Evolutionary conservation across 495 filamentous ascomycete species (phyloP), one percentile per base, ranked within the genome.

Genomic region (Hamigera avellanea): DNA sequence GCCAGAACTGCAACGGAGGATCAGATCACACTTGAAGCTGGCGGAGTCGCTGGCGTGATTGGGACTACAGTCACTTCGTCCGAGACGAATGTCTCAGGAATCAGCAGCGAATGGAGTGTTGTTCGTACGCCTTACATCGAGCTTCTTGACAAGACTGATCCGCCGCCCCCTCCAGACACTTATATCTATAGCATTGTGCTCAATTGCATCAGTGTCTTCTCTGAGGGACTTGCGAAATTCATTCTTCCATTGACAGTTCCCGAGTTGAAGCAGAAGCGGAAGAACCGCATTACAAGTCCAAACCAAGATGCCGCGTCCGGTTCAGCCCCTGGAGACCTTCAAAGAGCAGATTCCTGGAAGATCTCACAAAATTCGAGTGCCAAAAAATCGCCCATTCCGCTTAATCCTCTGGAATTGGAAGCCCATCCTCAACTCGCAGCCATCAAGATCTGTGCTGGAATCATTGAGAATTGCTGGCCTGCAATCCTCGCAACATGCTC

Each of bases 401-500:
- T 86, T 15, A 95, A 95, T 49, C 89, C 91, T 9, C 53, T 95
- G 12, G 66, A 61, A 4, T 57, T 93, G 8, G 70, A 80, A 38
- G 72, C 73, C 6, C 83, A 93, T 49, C 70, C 83, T 2, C 65
- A 84, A 13, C 69, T 80, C 39, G 50, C 66, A 4, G 78, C 83
- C 13, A 75, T 96, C 40, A 69, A 76, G 43, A 73, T 77, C 4
- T 84, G 85, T 40, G 82, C 85, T 16, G 72, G 72, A 2, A 81
- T 96, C 30, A 80, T 98, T 29, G 82, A 88, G 4, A 71, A 83
- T 46, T 95, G 93, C 49, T 98, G 91, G 91, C 91, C 93, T 16
- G 91, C 93, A 32, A 73, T 95, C 10, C 74, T 98, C 23, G 89
- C 91, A 12, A 81, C 86, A 1, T 95, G 84, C 45, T 95, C 91